phyloP scores from a whole-genome alignment of 1,284 basidiomycete species.

The Anthracocystis setariae region DNA sequence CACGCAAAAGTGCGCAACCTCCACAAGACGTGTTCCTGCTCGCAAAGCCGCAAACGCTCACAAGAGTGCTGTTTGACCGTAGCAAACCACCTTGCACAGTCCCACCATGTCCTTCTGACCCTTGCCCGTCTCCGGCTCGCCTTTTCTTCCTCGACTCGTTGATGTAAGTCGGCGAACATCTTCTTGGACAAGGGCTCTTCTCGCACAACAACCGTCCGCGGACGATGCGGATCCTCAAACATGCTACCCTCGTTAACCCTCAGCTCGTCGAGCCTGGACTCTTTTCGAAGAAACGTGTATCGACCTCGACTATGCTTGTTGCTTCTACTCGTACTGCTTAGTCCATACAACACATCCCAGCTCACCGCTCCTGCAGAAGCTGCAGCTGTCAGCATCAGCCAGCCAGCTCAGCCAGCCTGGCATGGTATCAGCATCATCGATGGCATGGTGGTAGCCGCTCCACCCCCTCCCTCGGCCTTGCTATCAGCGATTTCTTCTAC shows the following conservation, averaged over 20 bases:
- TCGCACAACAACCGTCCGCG: not conserved
- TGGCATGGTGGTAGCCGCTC: constrained; percentile 38
- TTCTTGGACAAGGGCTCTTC: too few species aligned
- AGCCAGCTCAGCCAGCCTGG: constrained; percentile 32
- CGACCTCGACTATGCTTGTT: constrained; percentile 50
- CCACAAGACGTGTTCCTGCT: not conserved
- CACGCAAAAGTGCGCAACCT: not conserved
- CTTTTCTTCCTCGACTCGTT: too few species aligned
- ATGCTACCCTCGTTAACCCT: constrained; percentile 39
- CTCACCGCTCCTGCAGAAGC: constrained; percentile 15
- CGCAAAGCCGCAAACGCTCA: not conserved
- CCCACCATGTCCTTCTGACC: too few species aligned
- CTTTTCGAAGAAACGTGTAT: constrained; percentile 49
- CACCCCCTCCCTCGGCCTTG: constrained; percentile 12
- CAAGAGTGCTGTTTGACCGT: not conserved
- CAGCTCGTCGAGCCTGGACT: constrained; percentile 43
- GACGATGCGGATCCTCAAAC: constrained; percentile 8
- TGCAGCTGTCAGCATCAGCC: constrained; percentile 18
- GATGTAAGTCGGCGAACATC: too few species aligned
- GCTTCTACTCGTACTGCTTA: constrained; percentile 45
- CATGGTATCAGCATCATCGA: constrained; percentile 42
- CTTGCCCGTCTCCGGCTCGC: too few species aligned
- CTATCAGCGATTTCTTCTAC: constrained; percentile 7
- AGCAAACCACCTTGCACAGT: too few species aligned
- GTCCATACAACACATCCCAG: constrained; percentile 34